Evolutionary conservation across 257 asterid genomes (phyloP).

Genomic region (Lycium ferocissimum): DNA sequence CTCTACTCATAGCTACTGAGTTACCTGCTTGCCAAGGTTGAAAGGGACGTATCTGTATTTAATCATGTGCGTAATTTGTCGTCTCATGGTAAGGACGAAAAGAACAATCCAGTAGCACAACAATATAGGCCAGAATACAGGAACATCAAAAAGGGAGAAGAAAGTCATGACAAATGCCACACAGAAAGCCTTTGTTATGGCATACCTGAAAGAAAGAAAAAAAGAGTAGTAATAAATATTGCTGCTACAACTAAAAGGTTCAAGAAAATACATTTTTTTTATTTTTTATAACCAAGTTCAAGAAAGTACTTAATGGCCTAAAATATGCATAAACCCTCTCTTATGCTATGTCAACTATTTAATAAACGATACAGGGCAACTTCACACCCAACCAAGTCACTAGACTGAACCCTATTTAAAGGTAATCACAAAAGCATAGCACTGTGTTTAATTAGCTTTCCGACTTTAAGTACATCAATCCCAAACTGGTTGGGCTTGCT

Average conservation of each 20-base stretch:
- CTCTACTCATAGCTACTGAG: conserved; percentile 15
- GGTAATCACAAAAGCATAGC: background rate
- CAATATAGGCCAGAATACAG: conserved; percentile 93
- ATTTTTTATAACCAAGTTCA: background rate
- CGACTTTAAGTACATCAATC: background rate
- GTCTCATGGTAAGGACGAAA: conserved; percentile 86
- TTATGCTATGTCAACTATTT: background rate
- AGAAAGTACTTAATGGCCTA: background rate
- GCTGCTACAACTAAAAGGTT: background rate
- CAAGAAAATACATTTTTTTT: background rate
- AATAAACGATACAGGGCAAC: background rate
- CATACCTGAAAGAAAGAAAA: conserved; percentile 65
- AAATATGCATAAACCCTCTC: background rate
- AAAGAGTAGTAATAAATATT: background rate
- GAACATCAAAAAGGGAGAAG: conserved; percentile 89
- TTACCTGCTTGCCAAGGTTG: conserved; percentile 87
- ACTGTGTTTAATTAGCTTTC: background rate
- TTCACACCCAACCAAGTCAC: conserved; percentile 10
- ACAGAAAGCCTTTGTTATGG: conserved; percentile 88
- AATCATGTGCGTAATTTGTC: conserved; percentile 91
- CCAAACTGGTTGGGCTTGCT: background rate
- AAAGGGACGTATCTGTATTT: conserved; percentile 87
- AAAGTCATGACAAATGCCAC: conserved; percentile 83
- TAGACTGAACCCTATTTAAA: too few species aligned
- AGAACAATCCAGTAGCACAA: conserved; percentile 88